Evolutionary conservation across 2,329 filamentous ascomycete genomes (phyloP), one percentile per base, ranked within the genome.

Genomic region (Aspergillus intermedius): DNA sequence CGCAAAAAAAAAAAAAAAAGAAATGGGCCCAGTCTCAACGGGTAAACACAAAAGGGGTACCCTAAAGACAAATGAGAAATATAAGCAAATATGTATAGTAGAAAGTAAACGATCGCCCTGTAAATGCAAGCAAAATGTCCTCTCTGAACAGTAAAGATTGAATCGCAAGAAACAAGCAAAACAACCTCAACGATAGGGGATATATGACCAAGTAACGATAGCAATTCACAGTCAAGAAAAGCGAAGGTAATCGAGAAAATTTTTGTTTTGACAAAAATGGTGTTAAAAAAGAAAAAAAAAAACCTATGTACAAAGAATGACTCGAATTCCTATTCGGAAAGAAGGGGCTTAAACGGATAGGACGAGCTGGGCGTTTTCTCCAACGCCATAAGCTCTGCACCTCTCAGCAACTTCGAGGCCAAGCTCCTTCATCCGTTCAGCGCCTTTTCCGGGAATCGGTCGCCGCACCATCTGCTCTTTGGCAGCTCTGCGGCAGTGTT

Each of bases 351-450:
- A 89, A 61, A 88, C 74, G 52, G 87, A 90, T 61, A 91, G 76
- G 64, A 91, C 86, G 67, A 88, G 88, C 61, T 77, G 74, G 46
- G 72, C 66, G 51, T 75, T 71, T 60, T 73, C 67, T 42, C 68
- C 70, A 55, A 74, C 65, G 47, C 71, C 72, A 62, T 87, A 87
- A 66, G 83, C 83, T 60, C 79, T 81, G 61, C 84, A 87, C 71
- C 88, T 90, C 63, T 88, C 88, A 50, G 88, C 89, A 78, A 93
- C 88, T 64, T 91, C 82, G 48, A 97, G 78, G 47, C 91, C 93
- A 50, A 98, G 80, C 69, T 94, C 87, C 61, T 86, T 80, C 93
- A 98, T 98, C 56, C 91, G 83, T 74, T 96, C 87, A 32, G 88
- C 89, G 48, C 93, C 93, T 65, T 88, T 87, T 48, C 93, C 93